These are phyloP conservation scores for Ophiostoma fasciatum DNA, from an alignment of 2,329 filamentous ascomycete species.

Conservation along the genomic window DNA sequence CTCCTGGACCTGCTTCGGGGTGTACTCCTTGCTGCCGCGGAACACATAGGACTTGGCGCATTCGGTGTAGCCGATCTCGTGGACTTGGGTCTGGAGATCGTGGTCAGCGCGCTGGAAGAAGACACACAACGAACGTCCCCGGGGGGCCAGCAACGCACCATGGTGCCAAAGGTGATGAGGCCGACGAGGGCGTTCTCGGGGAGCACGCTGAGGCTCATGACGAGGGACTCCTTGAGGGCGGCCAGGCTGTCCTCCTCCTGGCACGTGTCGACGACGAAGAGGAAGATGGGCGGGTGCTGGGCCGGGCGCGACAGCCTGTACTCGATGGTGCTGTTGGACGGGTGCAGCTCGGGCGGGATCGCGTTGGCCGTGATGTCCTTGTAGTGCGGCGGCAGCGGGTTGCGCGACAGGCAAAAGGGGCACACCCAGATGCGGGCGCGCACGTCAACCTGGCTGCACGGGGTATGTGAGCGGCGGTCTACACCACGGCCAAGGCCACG, in stretches of 20 bases:
- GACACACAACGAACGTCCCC: too few species aligned
- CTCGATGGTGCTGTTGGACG: slow-evolving; percentile 76
- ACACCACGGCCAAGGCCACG: too few species aligned
- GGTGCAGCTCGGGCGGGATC: slow-evolving; percentile 72
- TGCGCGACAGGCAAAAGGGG: slow-evolving; percentile 73
- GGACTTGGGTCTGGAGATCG: slow-evolving; percentile 61
- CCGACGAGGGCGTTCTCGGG: slow-evolving; percentile 72
- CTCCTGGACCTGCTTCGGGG: slow-evolving; percentile 97
- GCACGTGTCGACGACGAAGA: slow-evolving; percentile 79
- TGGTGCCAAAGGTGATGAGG: slow-evolving; percentile 80
- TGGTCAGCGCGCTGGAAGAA: background rate
- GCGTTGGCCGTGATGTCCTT: slow-evolving; percentile 77
- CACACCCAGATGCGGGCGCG: slow-evolving; percentile 78
- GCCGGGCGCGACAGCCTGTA: slow-evolving; percentile 68
- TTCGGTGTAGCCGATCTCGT: slow-evolving; percentile 95
- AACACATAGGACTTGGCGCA: slow-evolving; percentile 99
- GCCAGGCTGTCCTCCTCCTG: slow-evolving; percentile 77
- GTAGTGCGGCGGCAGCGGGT: slow-evolving; percentile 71
- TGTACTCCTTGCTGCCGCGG: slow-evolving; percentile 92
- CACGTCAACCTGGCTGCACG: slow-evolving; percentile 65
- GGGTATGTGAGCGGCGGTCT: too few species aligned
- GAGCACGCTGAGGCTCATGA: slow-evolving; percentile 71
- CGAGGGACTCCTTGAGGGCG: slow-evolving; percentile 70
- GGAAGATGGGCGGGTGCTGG: slow-evolving; percentile 73
- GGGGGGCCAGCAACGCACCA: too few species aligned